Evolutionary conservation across 192 early-diverging fungal species (phyloP).

Genomic region (Coemansia sp.): DNA sequence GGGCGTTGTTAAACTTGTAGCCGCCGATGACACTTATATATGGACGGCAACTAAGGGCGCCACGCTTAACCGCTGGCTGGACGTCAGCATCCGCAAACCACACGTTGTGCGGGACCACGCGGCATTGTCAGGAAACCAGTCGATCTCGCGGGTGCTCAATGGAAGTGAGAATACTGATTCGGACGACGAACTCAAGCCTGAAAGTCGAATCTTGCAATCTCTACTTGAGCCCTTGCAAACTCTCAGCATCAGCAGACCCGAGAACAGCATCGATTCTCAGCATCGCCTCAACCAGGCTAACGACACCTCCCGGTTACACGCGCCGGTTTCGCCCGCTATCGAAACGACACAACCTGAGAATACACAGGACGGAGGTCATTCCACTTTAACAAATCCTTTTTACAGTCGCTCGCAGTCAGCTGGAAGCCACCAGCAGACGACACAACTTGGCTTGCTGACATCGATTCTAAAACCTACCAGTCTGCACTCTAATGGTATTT

Average conservation of each 20-base stretch:
- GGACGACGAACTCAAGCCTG: conserved; percentile 1
- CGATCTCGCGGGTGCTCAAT: neutral
- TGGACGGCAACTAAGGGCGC: conserved; percentile 91
- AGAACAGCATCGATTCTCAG: neutral
- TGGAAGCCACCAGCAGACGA: too few species aligned
- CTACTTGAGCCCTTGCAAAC: conserved; percentile 1
- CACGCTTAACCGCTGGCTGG: conserved; percentile 78
- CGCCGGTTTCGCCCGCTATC: too few species aligned
- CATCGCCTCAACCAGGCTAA: neutral
- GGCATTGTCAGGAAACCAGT: neutral
- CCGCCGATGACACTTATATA: conserved; percentile 78
- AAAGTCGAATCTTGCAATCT: neutral
- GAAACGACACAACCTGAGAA: too few species aligned
- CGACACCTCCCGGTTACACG: too few species aligned
- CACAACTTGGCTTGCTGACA: too few species aligned
- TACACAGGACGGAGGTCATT: too few species aligned
- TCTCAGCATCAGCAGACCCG: neutral
- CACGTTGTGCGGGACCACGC: neutral
- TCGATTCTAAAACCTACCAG: too few species aligned
- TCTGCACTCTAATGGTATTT: too few species aligned
- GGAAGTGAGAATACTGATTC: neutral
- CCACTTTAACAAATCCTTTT: too few species aligned
- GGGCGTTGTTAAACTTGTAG: conserved; percentile 83
- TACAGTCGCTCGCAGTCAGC: too few species aligned
- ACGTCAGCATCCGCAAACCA: conserved; percentile 24